phyloP scores from a whole-genome alignment of 2,329 filamentous ascomycete genomes.

The Diaporthe destruens region DNA sequence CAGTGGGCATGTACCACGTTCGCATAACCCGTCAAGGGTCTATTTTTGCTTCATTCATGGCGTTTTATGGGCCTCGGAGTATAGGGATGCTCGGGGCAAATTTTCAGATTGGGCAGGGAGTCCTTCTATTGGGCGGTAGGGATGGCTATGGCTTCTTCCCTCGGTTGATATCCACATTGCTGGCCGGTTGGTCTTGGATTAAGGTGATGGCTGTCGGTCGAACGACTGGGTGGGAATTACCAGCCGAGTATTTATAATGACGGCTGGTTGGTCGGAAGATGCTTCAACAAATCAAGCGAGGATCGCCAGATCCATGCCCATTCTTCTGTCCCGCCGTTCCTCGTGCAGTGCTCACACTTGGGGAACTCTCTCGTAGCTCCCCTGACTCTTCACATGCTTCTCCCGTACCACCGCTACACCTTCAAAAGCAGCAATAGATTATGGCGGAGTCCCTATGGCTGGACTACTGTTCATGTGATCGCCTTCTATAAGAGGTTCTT shows the following conservation, averaged over 20 bases:
- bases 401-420: background rate
- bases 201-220: background rate
- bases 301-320: background rate
- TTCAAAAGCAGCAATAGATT: too few relatives aligned
- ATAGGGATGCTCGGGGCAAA: slow-evolving; percentile 14
- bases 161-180: slow-evolving; percentile 23
- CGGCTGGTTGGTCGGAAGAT: slow-evolving; percentile 9
- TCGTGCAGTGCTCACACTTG: background rate
- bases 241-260: slow-evolving; percentile 15
- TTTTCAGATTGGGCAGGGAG: slow-evolving; percentile 13
- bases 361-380: background rate
- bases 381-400: background rate
- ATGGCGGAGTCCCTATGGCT: too few relatives aligned
- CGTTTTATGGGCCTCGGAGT: slow-evolving; percentile 18
- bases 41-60: slow-evolving; percentile 14
- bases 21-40: background rate
- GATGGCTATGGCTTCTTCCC: background rate
- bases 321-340: background rate
- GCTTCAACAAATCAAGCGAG: background rate
- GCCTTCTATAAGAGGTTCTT: too few relatives aligned
- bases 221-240: background rate
- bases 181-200: background rate
- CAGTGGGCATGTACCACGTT: background rate
- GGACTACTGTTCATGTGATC: too few relatives aligned
- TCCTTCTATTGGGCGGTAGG: slow-evolving; percentile 22